Conservation (phyloP, 345 rosid species). For the Firmiana major region DNA sequence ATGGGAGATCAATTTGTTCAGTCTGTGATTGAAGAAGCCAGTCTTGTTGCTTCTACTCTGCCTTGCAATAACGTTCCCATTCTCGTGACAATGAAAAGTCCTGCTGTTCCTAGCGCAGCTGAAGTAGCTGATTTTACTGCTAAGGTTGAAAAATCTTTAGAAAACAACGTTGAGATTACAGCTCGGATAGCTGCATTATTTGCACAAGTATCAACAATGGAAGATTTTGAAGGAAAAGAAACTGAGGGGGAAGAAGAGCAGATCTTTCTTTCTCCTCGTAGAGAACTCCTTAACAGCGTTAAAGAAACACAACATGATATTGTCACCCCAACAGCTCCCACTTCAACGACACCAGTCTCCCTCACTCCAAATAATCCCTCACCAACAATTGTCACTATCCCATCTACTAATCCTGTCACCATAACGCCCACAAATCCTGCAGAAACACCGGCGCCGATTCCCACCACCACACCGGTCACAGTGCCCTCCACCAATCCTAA, state of each 20-base stretch:
- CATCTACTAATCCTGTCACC: constrained; percentile 42
- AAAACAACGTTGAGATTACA: constrained; percentile 13
- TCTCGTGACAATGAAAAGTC: constrained; percentile 20
- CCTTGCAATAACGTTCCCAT: constrained; percentile 22
- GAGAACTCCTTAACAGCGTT: constrained; percentile 28
- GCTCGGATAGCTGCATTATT: constrained; percentile 26
- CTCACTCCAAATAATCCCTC: constrained; percentile 36
- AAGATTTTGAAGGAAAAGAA: constrained; percentile 12
- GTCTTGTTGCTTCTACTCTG: constrained; percentile 21
- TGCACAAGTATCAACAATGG: constrained; percentile 23
- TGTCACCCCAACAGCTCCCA: constrained; percentile 30
- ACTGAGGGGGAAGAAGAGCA: constrained; percentile 13
- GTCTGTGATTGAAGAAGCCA: constrained; percentile 25
- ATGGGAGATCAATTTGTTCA: constrained; percentile 24
- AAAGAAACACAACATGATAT: constrained; percentile 36
- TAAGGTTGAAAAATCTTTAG: constrained; percentile 24
- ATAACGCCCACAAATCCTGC: constrained; percentile 24
- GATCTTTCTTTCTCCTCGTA: constrained; percentile 28
- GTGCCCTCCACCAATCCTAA: constrained; percentile 43
- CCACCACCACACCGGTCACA: constrained; percentile 46
- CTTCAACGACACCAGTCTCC: constrained; percentile 36
- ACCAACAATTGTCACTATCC: constrained; percentile 57
- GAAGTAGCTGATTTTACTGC: constrained; percentile 25
- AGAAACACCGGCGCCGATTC: constrained; percentile 32
- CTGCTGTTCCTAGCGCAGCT: constrained; percentile 16